Evolutionary conservation across 2,329 filamentous ascomycete species (phyloP).

Genomic region (Diaporthe humulicola): DNA sequence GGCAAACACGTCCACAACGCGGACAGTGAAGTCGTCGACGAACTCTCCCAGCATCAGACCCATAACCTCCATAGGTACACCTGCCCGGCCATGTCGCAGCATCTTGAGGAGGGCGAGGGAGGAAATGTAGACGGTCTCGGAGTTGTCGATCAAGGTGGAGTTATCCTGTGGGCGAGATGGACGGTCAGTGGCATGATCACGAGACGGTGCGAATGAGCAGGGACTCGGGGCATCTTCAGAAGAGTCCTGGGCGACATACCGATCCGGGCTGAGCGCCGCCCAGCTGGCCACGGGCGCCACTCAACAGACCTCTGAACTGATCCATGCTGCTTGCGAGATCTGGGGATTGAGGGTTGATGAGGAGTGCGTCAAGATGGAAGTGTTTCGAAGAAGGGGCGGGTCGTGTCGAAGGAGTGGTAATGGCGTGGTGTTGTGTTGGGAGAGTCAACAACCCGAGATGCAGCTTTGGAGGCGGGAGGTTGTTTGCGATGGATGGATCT

Average conservation of each 20-base stretch:
- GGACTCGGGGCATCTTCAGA: neutral
- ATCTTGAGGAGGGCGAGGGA: constrained; percentile 98
- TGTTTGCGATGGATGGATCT: constrained; percentile 28
- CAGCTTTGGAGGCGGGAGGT: constrained; percentile 33
- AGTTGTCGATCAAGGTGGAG: constrained; percentile 94
- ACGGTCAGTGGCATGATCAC: constrained; percentile 38
- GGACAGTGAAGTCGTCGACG: constrained; percentile 98
- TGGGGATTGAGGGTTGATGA: neutral
- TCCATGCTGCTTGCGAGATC: constrained; percentile 75
- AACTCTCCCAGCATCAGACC: constrained; percentile 99
- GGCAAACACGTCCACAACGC: constrained; percentile 98
- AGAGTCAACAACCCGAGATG: constrained; percentile 14
- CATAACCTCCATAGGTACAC: constrained; percentile 99
- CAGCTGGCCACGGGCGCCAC: constrained; percentile 76
- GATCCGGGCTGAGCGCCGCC: constrained; percentile 71
- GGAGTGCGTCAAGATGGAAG: neutral
- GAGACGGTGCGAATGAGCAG: neutral
- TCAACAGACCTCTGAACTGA: constrained; percentile 89
- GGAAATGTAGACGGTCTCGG: constrained; percentile 99
- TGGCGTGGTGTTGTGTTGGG: constrained; percentile 16
- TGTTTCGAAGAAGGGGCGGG: constrained; percentile 8
- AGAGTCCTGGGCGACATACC: constrained; percentile 59
- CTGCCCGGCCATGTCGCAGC: constrained; percentile 95
- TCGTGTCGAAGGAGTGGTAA: neutral
- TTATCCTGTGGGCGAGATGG: constrained; percentile 74